Conservation (phyloP, 805 yeast genomes). For the Nakazawaea ishiwadae region DNA sequence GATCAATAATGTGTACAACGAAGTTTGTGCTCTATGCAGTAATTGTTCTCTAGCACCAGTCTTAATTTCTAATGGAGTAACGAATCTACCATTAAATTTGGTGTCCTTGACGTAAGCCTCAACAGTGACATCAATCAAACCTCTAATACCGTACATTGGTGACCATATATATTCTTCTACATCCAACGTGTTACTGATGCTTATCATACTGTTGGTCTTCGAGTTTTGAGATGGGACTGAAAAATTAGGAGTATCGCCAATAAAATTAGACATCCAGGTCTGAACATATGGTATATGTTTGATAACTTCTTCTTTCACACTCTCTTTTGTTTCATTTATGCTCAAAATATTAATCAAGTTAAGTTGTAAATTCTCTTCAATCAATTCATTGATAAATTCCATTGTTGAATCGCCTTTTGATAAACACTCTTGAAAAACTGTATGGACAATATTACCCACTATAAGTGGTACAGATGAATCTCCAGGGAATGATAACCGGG, state of each 20-base stretch:
- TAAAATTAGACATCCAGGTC: constrained; percentile 36
- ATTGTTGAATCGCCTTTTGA: constrained; percentile 29
- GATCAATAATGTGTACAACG: constrained; percentile 72
- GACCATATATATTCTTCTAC: constrained; percentile 93
- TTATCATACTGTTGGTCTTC: constrained; percentile 34
- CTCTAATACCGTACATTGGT: constrained; percentile 83
- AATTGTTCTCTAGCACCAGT: constrained; percentile 66
- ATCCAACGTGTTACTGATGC: constrained; percentile 65
- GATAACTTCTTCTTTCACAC: constrained; percentile 37
- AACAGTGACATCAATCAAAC: constrained; percentile 84
- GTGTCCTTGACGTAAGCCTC: constrained; percentile 45
- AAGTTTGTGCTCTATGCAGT: constrained; percentile 81
- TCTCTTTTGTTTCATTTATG: constrained; percentile 44
- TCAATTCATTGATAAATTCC: constrained; percentile 30
- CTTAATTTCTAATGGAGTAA: constrained; percentile 85
- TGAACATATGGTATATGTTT: constrained; percentile 48
- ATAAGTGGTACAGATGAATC: constrained; percentile 61
- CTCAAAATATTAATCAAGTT: constrained; percentile 41
- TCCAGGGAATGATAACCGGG: constrained; percentile 57
- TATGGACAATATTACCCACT: constrained; percentile 82
- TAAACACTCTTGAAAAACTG: constrained; percentile 61
- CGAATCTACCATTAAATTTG: constrained; percentile 34
- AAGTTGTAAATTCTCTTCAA: constrained; percentile 25
- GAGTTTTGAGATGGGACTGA: constrained; percentile 13
- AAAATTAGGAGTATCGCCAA: constrained; percentile 6